Evolutionary conservation across 495 filamentous ascomycete species (phyloP), one percentile per base, ranked within the genome.

Genomic region (Alectoria sarmentosa): DNA sequence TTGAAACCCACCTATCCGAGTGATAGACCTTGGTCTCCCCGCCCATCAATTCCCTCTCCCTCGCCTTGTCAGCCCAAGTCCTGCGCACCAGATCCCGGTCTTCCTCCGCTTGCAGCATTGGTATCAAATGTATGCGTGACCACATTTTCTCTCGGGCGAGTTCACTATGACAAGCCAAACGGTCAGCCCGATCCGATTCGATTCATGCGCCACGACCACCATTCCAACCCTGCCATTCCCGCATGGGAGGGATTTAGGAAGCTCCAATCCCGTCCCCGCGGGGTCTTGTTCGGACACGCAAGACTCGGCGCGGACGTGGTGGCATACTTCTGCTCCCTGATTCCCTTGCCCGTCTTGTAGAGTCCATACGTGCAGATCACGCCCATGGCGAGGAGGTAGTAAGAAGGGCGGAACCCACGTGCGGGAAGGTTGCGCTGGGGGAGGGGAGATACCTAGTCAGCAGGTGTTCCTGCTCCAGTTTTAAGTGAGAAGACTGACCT

Each of bases 81-180:
- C 92, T 78, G 56, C 94, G 83, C 68, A 95, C 92, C 72, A 90
- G 86, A 79, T 98, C 94, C 57, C 94, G 88, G 79, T 98, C 94
- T 72, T 93, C 90, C 73, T 98, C 94, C 62, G 94, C 94, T 72
- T 97, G 92, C 60, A 98, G 86, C 67, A 94, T 76, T 38, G 94
- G 94, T 73, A 91, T 91, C 58, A 98, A 80, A 74, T 98, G 84
- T 70, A 98, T 92, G 69, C 94, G 88, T 54, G 87, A 82, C 94
- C 94, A 98, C 83, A 96, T 92, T 81, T 98, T 98, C 73, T 98
- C 94, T 55, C 94, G 90, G 61, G 86, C 89, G 66, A 95, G 88
- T 74, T 98, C 94, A 73, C 93, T 97, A 69, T 62, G 7, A 55
- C 46, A 14, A 10, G 23, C 23, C 23, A 26, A 49, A 10, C 3